Evolutionary conservation across 441 rosid genomes (phyloP), one percentile per base, ranked within the genome.

Genomic region (Corymbia citriodora): DNA sequence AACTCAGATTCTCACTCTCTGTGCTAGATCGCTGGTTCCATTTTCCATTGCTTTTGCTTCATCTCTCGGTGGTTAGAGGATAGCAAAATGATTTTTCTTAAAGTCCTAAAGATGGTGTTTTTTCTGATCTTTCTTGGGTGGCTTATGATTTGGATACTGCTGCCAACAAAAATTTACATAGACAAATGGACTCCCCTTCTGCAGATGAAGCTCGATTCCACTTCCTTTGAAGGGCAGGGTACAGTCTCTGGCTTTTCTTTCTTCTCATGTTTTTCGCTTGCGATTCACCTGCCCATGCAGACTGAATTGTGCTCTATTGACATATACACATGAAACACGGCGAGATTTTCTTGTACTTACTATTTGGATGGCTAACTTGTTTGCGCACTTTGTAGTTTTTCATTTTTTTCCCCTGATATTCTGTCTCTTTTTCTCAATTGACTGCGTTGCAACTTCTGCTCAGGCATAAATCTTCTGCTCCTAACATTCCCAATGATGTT

Each of bases 401-500:
- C 33, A 33, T 33, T 10, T 27, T 21, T 55, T 10, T 7, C 53
- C 4, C 83, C 50, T 40, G 83, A 40, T 86, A 52, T 31, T 50
- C 40, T 29, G 36, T 87, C 63, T 87, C 65, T 29, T 57, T 87
- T 52, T 53, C 40, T 55, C 63, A 50, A 55, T 55, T 87, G 29
- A 40, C 36, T 87, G 57, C 63, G 21, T 87, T 19, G 59, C 83
- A 40, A 74, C 83, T 40, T 74, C 83, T n/a, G 61, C 88, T 27
- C 63, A 94, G 98, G 95, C 74, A 79, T 88, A 87, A 82, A 82
- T 91, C 94, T 96, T 79, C 91, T 94, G 89, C 94, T 96, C 49
- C 94, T 95, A 31, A 92, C 95, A 13, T 91, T 93, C 86, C 96
- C 97, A 8, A 83, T 95, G 86, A 93, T 95, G 95, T 86, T 95